These are phyloP conservation scores for Symmetrospora coprosmae DNA, from an alignment of 768 basidiomycete species.

Conservation along the genomic window DNA sequence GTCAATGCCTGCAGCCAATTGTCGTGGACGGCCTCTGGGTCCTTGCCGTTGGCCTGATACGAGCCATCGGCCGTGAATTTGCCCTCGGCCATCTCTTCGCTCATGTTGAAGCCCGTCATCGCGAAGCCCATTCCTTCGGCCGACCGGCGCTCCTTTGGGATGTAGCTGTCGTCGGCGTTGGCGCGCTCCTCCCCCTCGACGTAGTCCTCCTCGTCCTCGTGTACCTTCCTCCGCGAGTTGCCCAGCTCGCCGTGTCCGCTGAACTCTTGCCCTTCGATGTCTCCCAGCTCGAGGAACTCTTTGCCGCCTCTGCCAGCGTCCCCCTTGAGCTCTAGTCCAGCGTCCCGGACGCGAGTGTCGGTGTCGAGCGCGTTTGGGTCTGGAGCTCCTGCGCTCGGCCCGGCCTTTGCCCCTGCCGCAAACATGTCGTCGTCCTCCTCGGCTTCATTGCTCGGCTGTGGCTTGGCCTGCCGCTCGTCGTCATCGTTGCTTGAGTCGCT, in stretches of 20 bases:
- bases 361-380: constrained; percentile 44
- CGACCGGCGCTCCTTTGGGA: constrained; percentile 46
- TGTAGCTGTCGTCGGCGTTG: constrained; percentile 56
- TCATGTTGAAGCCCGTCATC: constrained; percentile 86
- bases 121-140: constrained; percentile 87
- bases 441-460: constrained; percentile 44
- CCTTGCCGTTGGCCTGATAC: constrained; percentile 63
- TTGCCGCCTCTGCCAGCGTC: constrained; percentile 35
- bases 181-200: constrained; percentile 34
- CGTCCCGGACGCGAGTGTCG: constrained; percentile 17
- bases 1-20: constrained; percentile 80
- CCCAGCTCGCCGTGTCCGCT: constrained; percentile 34
- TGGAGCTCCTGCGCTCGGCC: constrained; percentile 63
- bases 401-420: constrained; percentile 50
- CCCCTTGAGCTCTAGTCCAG: constrained; percentile 38
- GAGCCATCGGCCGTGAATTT: constrained; percentile 83
- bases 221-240: constrained; percentile 29
- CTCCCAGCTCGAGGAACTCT: constrained; percentile 69
- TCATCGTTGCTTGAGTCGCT: constrained; percentile 90
- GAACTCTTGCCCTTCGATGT: constrained; percentile 97
- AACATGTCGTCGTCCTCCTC: constrained; percentile 39
- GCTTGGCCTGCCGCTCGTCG: constrained; percentile 74
- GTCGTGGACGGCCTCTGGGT: constrained; percentile 83
- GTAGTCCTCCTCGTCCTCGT: constrained; percentile 44
- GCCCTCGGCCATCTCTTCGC: constrained; percentile 95